Base-by-base conservation (phyloP, 345 rosid genomes). In the Eucalyptus coolabah region DNA sequence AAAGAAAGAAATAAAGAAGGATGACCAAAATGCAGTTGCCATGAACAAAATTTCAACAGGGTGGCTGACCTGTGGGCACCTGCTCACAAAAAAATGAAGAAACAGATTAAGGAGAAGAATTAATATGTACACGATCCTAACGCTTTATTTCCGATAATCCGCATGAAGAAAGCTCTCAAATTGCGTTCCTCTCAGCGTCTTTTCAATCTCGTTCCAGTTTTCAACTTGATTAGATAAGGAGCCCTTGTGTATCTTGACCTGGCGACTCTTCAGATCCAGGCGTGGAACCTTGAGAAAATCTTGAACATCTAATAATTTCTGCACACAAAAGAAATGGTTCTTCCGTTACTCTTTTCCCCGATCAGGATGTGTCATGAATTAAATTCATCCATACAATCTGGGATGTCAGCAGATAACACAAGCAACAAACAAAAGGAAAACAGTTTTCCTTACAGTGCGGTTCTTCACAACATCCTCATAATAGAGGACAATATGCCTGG, bases 171-270 rank as follows among this genome's bases (percentile, higher is more conserved):
- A 95, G 89, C 92, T 94, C 81, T 95, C 95, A 28, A 93, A 98
- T 89, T 87, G 90, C 3, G 99, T 94, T 80, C 99, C 98, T 15
- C 94, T 94, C 69, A 98, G 90, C 51, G 96, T 92, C 81, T 90
- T 93, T 88, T 91, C 91, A 89, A 98, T 96, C 69, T 98, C 96
- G 9, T 91, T 95, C 98, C 99, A 97, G 88, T 97, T 98, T 91
- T 94, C 94, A 60, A 97, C 91, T 87, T 96, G 96, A 56, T 91
- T 91, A 14, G 97, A 94, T 89, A 96, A 92, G 4, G 96, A 88
- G 54, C 99, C 99, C 86, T 95, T 95, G 92, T 98, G 99, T 93
- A 98, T 98, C 92, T 96, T 98, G 89, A 98, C 99, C 92, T 98
- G 99, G 24, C 99, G 94, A 87, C 99, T 98, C 90, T 89, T 95